A percentile compares a stretch with the other conserved stretches of the same genome.
phyloP scores from a whole-genome alignment of 345 rosid species.

The Ceriops tagal region DNA sequence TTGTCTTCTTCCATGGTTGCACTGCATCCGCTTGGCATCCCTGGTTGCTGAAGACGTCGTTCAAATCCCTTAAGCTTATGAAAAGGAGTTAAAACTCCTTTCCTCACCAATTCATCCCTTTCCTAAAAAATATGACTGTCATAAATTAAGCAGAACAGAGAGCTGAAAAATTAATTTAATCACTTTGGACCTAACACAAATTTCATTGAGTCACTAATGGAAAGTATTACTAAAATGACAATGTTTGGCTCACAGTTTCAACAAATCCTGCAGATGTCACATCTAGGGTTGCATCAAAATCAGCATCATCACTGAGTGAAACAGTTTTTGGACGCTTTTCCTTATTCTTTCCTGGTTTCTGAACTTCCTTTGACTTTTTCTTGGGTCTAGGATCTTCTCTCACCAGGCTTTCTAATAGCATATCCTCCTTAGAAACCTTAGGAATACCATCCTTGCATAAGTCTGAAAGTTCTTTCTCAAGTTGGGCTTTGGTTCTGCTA shows the following conservation, averaged over 20 bases:
- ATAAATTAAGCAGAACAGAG: constrained; percentile 15
- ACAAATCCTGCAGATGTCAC: constrained; percentile 83
- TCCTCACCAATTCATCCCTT: constrained; percentile 94
- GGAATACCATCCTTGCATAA: constrained; percentile 29
- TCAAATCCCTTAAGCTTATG: constrained; percentile 91
- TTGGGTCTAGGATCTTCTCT: constrained; percentile 53
- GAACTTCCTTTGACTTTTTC: constrained; percentile 48
- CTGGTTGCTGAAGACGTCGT: constrained; percentile 70
- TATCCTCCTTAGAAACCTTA: constrained; percentile 29
- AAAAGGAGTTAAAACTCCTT: constrained; percentile 94
- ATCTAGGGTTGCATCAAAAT: constrained; percentile 84
- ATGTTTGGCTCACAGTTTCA: constrained; percentile 65
- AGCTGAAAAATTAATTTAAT: constrained; percentile 1
- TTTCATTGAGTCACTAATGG: constrained; percentile 9
- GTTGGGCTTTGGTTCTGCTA: constrained; percentile 53
- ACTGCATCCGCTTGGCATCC: constrained; percentile 35
- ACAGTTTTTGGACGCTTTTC: constrained; percentile 55
- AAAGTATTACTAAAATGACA: background rate
- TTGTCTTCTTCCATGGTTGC: constrained; percentile 41
- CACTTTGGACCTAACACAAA: constrained; percentile 11
- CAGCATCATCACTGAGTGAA: constrained; percentile 64
- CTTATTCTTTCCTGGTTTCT: constrained; percentile 36
- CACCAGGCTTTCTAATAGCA: constrained; percentile 50
- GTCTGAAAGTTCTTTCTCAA: constrained; percentile 59
- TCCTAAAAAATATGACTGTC: constrained; percentile 53